Conservation (phyloP, 805 yeast genomes). For the Tetrapisispora nanseiensis region DNA sequence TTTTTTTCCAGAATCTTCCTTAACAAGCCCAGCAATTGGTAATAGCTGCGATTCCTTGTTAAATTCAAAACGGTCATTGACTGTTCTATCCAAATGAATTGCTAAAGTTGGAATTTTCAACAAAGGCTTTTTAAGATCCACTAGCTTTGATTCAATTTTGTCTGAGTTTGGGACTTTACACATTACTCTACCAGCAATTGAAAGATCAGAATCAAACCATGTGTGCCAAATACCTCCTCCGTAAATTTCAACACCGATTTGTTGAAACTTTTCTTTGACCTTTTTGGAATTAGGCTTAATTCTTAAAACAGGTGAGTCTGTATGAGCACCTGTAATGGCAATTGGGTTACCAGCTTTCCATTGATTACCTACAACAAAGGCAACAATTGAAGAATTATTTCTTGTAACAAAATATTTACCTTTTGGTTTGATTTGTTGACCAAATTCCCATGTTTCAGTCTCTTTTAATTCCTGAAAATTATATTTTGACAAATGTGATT, state of each 20-base stretch:
- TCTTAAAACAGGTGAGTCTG: conserved; percentile 85
- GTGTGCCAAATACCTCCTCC: conserved; percentile 97
- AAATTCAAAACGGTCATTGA: conserved; percentile 71
- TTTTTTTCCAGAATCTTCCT: conserved; percentile 11
- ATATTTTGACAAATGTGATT: conserved; percentile 40
- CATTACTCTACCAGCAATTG: conserved; percentile 86
- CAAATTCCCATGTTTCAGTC: conserved; percentile 51
- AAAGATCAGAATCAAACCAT: conserved; percentile 92
- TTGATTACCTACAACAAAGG: conserved; percentile 68
- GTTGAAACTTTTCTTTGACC: conserved; percentile 63
- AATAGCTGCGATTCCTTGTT: conserved; percentile 78
- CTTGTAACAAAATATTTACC: conserved; percentile 80
- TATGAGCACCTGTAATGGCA: conserved; percentile 90
- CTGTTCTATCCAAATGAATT: conserved; percentile 76
- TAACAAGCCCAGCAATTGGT: conserved; percentile 70
- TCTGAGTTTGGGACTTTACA: conserved; percentile 41
- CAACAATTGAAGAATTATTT: conserved; percentile 80
- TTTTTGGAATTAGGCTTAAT: conserved; percentile 79
- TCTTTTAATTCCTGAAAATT: conserved; percentile 73
- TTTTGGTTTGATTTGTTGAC: conserved; percentile 38
- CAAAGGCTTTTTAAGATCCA: conserved; percentile 75
- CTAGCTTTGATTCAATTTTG: conserved; percentile 50
- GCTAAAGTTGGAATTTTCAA: conserved; percentile 92
- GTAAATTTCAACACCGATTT: conserved; percentile 87
- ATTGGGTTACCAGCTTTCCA: conserved; percentile 74